Conservation (phyloP, 257 asterid species). For the Scutellaria galericulata region DNA sequence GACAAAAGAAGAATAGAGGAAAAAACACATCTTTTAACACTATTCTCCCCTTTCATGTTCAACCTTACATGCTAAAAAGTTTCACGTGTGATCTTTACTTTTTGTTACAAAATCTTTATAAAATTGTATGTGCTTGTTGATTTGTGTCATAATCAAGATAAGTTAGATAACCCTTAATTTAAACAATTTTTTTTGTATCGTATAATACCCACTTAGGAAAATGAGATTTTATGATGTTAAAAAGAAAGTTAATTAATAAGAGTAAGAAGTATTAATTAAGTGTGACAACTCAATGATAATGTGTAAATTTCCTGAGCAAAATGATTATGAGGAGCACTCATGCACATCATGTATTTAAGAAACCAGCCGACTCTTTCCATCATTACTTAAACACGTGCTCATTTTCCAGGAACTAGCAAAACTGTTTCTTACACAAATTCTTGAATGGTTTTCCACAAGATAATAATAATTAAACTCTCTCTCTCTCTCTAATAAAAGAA, state of each 20-base stretch:
- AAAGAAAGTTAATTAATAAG: too few species aligned
- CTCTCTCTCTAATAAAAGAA: neutral
- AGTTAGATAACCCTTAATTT: too few species aligned
- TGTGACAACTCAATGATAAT: neutral
- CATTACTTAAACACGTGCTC: slow-evolving; percentile 19
- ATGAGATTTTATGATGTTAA: neutral
- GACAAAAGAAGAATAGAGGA: neutral
- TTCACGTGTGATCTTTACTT: slow-evolving; percentile 42
- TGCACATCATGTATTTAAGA: slow-evolving; percentile 12
- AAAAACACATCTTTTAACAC: slow-evolving; percentile 38
- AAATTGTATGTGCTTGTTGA: slow-evolving; percentile 7
- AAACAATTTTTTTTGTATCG: too few species aligned
- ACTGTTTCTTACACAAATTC: neutral
- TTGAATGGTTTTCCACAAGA: neutral
- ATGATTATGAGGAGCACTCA: slow-evolving; percentile 35
- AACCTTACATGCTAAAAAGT: slow-evolving; percentile 26
- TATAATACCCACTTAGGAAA: too few species aligned
- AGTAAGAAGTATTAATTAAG: neutral
- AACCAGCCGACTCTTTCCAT: neutral
- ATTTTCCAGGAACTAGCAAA: slow-evolving; percentile 5
- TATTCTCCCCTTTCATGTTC: slow-evolving; percentile 1
- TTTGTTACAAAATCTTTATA: slow-evolving; percentile 14
- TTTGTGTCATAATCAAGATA: too few species aligned
- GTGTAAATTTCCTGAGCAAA: slow-evolving; percentile 29
- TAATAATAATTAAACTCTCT: neutral